Evolutionary conservation across 768 basidiomycete species (phyloP), one percentile per base, ranked within the genome.

Genomic region (Terana coerulea): DNA sequence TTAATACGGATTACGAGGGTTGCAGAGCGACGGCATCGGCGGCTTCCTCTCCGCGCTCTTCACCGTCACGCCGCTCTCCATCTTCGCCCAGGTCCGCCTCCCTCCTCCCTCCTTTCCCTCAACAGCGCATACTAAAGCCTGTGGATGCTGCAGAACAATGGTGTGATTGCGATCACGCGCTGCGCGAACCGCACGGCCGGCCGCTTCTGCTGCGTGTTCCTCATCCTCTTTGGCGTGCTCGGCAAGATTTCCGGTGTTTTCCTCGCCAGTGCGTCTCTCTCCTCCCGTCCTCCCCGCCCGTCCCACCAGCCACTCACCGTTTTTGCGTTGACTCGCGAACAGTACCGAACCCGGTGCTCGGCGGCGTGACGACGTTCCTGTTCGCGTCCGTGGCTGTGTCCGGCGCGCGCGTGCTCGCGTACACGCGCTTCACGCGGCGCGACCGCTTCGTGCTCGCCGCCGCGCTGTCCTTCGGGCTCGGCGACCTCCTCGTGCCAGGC

Each of bases 281-380:
- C 5, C 34, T 26, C 33, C 9, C 15, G 17, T 47, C 5, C 34
- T 26, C 33, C 9, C 15, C 19, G 21, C 6, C 33, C 9, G 12
- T 35, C 26, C 33, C 25, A 33, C 7, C 7, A 30, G 6, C 39
- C 21, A 43, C 53, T 47, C n/a, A 46, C 45, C n/a, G 17, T 39
- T 19, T 10, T n/a, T 3, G 28, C n/a, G 3, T 22, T 21, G 26
- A 34, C 41, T 29, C 37, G 31, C 11, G 9, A 22, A 12, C 52
- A 79, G 77, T 94, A 53, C 91, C 91, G 1, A 84, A 86, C 60
- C 73, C 90, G 0, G 89, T 91, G 6, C 76, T 91, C 0, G 91
- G 90, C 1, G 89, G 90, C 2, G 88, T 92, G 3, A 94, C 89
- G 10, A 91, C 90, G 2, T 92, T 92, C 75, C 74, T 92, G 9